Conservation (phyloP, 2,329 filamentous ascomycete genomes). For the Penicillium psychrosexuale region DNA sequence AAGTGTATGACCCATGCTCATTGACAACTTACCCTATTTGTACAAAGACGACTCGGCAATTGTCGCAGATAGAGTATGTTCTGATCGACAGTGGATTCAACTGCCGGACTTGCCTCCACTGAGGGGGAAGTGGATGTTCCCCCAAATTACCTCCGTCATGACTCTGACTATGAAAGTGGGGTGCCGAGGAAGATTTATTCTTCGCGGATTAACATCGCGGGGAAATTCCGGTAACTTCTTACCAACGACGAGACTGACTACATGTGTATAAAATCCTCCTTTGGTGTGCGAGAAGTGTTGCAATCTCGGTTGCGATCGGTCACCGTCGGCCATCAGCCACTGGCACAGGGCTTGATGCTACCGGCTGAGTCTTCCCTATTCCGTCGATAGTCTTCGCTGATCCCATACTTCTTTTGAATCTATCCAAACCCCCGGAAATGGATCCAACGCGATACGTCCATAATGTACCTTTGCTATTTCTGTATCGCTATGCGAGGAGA, state of each 20-base stretch:
- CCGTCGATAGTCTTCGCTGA: slow-evolving; percentile 67
- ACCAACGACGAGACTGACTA: too few species aligned
- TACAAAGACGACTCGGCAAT: background rate
- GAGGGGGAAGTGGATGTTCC: background rate
- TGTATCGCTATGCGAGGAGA: too few species aligned
- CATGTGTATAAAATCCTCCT: too few species aligned
- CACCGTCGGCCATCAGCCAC: slow-evolving; percentile 13
- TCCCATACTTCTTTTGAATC: slow-evolving; percentile 42
- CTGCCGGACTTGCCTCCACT: slow-evolving; percentile 8
- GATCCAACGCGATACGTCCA: too few species aligned
- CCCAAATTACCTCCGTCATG: background rate
- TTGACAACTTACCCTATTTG: background rate
- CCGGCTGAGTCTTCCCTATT: slow-evolving; percentile 73
- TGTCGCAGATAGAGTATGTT: background rate
- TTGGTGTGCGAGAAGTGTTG: slow-evolving; percentile 1
- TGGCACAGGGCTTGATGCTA: slow-evolving; percentile 21
- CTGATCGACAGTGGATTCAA: background rate
- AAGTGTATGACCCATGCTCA: background rate
- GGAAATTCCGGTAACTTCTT: background rate
- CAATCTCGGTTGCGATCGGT: slow-evolving; percentile 10
- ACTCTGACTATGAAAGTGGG: slow-evolving; percentile 3
- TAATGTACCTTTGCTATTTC: too few species aligned
- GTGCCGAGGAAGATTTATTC: background rate
- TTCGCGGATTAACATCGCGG: background rate
- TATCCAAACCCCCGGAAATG: slow-evolving; percentile 46